Conservation (phyloP, 441 rosid genomes). For the Populus hybrid region DNA sequence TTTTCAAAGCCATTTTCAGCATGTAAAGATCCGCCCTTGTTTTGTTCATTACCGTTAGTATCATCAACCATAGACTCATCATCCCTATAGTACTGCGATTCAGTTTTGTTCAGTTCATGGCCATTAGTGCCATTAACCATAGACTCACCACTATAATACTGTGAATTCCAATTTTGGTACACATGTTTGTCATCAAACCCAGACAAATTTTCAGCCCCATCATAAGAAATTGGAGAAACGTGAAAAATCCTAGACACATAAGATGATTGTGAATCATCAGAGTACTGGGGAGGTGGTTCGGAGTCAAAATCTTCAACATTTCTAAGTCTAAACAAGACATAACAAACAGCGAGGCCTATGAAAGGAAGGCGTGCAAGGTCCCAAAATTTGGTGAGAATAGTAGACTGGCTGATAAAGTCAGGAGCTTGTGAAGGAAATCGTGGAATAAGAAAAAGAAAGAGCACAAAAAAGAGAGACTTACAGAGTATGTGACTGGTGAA, state of each 20-base stretch:
- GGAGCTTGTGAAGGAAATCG: slow-evolving; percentile 76
- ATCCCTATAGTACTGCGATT: not conserved
- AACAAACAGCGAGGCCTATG: slow-evolving; percentile 74
- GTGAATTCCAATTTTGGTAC: slow-evolving; percentile 15
- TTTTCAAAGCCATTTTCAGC: slow-evolving; percentile 27
- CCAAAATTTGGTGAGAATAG: slow-evolving; percentile 57
- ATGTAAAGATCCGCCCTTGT: not conserved
- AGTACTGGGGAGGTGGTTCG: slow-evolving; percentile 24
- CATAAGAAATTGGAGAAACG: slow-evolving; percentile 54
- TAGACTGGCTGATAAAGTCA: slow-evolving; percentile 43
- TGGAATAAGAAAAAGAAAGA: slow-evolving; percentile 64
- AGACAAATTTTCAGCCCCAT: slow-evolving; percentile 37
- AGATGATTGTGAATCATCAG: slow-evolving; percentile 44
- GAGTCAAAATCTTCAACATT: slow-evolving; percentile 26
- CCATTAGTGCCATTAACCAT: slow-evolving; percentile 7
- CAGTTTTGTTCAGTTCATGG: slow-evolving; percentile 23
- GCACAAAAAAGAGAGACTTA: slow-evolving; percentile 45
- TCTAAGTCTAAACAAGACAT: slow-evolving; percentile 72
- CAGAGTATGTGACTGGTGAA: slow-evolving; percentile 31
- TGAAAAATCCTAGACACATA: slow-evolving; percentile 51
- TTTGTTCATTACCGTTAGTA: not conserved
- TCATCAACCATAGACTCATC: not conserved
- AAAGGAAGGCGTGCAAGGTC: slow-evolving; percentile 59
- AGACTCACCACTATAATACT: slow-evolving; percentile 16
- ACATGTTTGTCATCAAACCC: slow-evolving; percentile 36